These are phyloP conservation scores for Coemansia sp. DNA, from an alignment of 192 early-diverging fungal species.

Conservation along the genomic window DNA sequence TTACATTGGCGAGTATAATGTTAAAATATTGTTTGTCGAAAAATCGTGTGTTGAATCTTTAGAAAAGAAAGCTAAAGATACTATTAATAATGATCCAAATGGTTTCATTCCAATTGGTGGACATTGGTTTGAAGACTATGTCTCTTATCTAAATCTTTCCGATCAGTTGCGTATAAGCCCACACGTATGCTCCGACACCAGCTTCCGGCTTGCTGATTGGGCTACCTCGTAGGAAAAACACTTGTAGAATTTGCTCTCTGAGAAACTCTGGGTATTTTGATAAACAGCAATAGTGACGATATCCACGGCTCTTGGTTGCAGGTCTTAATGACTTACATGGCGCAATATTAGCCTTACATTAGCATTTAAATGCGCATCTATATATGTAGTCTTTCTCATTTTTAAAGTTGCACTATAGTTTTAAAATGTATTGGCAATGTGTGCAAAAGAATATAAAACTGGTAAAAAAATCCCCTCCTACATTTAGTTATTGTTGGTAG, in stretches of 20 bases:
- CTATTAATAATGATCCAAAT: background rate
- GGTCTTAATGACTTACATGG: background rate
- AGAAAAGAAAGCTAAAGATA: background rate
- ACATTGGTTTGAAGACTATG: background rate
- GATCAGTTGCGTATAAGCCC: background rate
- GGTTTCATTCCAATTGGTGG: background rate
- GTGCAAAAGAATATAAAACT: background rate
- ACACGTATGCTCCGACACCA: background rate
- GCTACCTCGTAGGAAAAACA: background rate
- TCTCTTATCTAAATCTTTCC: background rate
- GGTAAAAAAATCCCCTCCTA: background rate
- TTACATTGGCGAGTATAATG: background rate
- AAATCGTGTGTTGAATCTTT: background rate
- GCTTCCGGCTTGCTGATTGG: background rate
- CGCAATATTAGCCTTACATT: background rate
- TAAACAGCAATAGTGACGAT: background rate
- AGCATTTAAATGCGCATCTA: background rate
- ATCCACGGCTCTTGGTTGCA: background rate
- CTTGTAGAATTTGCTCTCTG: background rate
- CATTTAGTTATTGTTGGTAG: constrained; percentile 58
- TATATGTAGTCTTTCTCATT: background rate
- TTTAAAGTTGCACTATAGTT: background rate
- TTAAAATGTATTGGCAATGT: constrained; percentile 5
- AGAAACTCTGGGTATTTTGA: background rate
- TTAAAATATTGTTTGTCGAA: background rate